phyloP scores from a whole-genome alignment of 208 protist species.

The Crithidia fasciculata region DNA sequence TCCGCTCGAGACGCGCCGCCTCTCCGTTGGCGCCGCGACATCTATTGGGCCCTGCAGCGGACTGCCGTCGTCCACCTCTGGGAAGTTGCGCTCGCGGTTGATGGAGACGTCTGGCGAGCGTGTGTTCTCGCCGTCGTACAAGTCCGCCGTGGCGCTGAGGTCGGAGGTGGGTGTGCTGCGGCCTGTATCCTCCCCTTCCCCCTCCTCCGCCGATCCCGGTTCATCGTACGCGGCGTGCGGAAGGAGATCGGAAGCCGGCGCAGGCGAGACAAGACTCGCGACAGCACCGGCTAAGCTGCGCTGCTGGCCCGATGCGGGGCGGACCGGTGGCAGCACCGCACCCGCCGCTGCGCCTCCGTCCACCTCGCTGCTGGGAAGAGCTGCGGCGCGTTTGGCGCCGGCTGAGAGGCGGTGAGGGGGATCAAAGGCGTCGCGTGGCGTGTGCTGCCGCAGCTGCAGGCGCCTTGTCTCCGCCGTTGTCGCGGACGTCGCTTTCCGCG shows the following conservation, averaged over 20 bases:
- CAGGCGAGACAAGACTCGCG: neutral
- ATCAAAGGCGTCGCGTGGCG: neutral
- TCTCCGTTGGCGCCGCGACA: neutral
- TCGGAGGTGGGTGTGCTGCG: neutral
- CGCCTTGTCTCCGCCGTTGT: neutral
- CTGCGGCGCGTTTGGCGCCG: neutral
- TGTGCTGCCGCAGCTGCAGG: neutral
- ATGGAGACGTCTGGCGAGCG: slow-evolving; percentile 7
- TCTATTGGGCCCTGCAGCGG: slow-evolving; percentile 1
- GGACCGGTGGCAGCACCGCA: slow-evolving; percentile 4
- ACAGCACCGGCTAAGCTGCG: no score
- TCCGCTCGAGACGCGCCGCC: neutral
- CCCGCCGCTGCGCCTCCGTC: neutral
- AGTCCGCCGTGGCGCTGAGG: neutral
- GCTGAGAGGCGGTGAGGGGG: neutral
- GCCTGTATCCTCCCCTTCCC: neutral
- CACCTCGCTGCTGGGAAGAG: neutral
- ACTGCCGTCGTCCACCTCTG: slow-evolving; percentile 7
- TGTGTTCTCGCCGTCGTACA: neutral
- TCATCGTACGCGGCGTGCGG: neutral
- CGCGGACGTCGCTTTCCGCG: neutral
- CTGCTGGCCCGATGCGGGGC: neutral
- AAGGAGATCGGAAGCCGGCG: neutral
- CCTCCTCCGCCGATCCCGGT: neutral
- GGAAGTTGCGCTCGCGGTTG: slow-evolving; percentile 10